Evolutionary conservation across 2,329 filamentous ascomycete species (phyloP), one percentile per base, ranked within the genome.

Genomic region (Fusarium buxicola): DNA sequence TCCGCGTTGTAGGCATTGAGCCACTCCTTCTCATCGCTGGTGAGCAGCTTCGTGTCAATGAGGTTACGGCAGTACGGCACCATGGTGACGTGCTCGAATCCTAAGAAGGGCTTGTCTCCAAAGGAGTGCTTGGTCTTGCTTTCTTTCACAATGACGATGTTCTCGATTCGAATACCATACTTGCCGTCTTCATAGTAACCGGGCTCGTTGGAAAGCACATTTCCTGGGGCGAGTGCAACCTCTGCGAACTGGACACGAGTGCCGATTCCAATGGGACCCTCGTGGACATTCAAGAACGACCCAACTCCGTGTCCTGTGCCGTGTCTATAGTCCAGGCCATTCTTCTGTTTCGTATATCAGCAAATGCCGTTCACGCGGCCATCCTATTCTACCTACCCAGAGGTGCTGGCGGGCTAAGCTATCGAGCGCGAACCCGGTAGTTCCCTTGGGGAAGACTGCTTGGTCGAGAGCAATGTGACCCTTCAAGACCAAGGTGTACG

Each of bases 61-160:
- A 99, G 80, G 60, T 92, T 97, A 60, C 89, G 86, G 78, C 94
- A 97, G 78, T 97, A 93, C 0, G 95, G 95, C 15, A 94, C 92
- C 92, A 99, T 92, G 0, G 95, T 99, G 65, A 98, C 93, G 76
- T 96, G 92, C 80, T 99, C 94, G 69, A 99, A 99, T 4, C 94
- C 93, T 31, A 98, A 82, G 78, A 92, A 99, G 3, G 94, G 90
- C 80, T 96, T 97, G 70, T 97, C 94, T 16, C 94, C 94, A 73
- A 98, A 98, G 31, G 89, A 87, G 77, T 96, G 86, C 60, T 89
- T 89, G 5, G 94, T 97, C 77, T 94, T 83, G n/a, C 91, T 89
- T 74, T 97, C 93, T 66, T 86, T 90, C 27, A 96, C 92, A 82
- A 98, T 90, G 65, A 96, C 87, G 71, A 99, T 88, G 75, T 99